phyloP scores from a whole-genome alignment of 78 protist genomes.

The Dictyostelium intermedium region DNA sequence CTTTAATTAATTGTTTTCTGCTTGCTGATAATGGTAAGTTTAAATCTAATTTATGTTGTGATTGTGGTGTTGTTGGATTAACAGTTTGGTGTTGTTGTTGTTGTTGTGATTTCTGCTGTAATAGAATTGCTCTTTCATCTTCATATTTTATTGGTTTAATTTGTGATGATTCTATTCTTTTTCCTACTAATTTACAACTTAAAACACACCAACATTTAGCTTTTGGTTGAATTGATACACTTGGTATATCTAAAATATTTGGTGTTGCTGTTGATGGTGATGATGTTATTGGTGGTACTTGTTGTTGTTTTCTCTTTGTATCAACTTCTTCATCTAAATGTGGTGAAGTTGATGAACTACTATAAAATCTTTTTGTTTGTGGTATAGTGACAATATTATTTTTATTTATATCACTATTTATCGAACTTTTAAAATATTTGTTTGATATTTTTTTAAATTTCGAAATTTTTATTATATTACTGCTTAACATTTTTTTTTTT shows the following conservation, averaged over 20 bases:
- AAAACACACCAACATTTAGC: conserved; percentile 57
- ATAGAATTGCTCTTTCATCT: conserved; percentile 18
- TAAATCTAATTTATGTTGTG: not conserved
- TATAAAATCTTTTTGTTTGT: not conserved
- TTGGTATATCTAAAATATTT: not conserved
- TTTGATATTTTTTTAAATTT: not conserved
- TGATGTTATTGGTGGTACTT: not conserved
- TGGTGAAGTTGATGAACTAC: not conserved
- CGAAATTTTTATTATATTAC: no score
- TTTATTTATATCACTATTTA: no score
- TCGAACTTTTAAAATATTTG: not conserved
- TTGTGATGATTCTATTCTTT: conserved; percentile 43
- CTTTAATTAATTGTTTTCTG: conserved; percentile 6
- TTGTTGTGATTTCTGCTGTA: not conserved
- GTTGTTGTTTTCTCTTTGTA: not conserved
- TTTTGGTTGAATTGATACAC: not conserved
- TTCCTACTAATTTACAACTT: conserved; percentile 48
- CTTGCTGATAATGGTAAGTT: not conserved
- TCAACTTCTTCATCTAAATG: not conserved
- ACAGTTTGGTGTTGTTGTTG: not conserved
- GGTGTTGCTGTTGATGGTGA: not conserved
- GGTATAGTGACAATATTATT: no score
- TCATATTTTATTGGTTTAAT: conserved; percentile 54
- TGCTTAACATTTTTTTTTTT: not conserved
- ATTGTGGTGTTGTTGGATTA: not conserved